Percentiles rank a stretch among this genome's conserved stretches.
These are phyloP conservation scores for Arabis alpina DNA, from an alignment of 345 rosid species.

Conservation along the genomic window DNA sequence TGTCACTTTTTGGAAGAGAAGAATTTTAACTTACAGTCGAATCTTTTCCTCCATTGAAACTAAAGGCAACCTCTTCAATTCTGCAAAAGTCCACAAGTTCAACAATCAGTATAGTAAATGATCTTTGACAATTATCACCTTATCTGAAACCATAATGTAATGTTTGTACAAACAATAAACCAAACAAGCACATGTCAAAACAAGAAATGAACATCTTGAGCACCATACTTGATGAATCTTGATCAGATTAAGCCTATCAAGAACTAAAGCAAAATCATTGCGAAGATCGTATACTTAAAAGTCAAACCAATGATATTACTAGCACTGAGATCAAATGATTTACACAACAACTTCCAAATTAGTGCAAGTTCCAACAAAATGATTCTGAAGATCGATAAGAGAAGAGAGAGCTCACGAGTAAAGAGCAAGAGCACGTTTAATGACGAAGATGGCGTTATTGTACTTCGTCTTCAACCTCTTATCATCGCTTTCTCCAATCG, in stretches of 20 bases:
- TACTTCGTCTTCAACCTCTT: constrained; percentile 91
- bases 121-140: constrained; percentile 14
- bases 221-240: not conserved
- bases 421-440: constrained; percentile 83
- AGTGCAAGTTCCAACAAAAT: not conserved
- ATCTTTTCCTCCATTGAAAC: constrained; percentile 99
- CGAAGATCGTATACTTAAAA: not conserved
- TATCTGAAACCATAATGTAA: constrained; percentile 11
- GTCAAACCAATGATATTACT: not conserved
- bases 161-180: constrained; percentile 8
- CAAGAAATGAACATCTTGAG: constrained; percentile 12
- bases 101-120: constrained; percentile 27
- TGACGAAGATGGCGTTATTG: constrained; percentile 85
- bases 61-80: constrained; percentile 92
- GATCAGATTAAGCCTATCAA: not conserved
- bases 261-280: no score
- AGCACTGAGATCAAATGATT: not conserved
- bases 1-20: constrained; percentile 3
- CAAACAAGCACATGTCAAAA: constrained; percentile 26
- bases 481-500: constrained; percentile 83
- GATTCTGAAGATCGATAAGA: constrained; percentile 33
- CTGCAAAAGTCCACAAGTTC: constrained; percentile 49
- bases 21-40: constrained; percentile 71
- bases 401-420: constrained; percentile 70
- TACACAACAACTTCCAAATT: no score